phyloP scores from a whole-genome alignment of 768 basidiomycete genomes.

The Mycena floridula region DNA sequence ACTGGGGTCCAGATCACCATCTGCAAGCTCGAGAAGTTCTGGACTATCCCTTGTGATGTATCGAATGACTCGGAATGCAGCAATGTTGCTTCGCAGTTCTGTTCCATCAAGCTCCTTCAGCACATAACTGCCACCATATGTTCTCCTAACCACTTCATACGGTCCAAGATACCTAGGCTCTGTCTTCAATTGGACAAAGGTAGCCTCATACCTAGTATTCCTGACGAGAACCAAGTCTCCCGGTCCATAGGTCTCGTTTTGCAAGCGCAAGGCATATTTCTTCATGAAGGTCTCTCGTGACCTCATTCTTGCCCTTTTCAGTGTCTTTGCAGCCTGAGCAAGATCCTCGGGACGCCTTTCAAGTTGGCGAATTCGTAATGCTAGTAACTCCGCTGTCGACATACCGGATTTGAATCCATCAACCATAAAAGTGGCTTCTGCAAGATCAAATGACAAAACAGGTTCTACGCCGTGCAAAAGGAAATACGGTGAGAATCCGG shows the following conservation, averaged over 20 bases:
- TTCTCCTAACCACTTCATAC: conserved; percentile 9
- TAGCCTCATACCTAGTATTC: conserved; percentile 13
- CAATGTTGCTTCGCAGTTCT: not conserved
- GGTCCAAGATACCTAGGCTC: conserved; percentile 16
- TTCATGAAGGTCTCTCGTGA: conserved; percentile 18
- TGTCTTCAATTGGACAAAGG: conserved; percentile 14
- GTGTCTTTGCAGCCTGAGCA: conserved; percentile 6
- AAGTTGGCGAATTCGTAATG: conserved; percentile 17
- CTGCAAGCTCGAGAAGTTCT: too few species aligned
- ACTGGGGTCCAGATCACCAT: too few species aligned
- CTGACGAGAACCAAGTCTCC: conserved; percentile 8
- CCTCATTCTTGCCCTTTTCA: conserved; percentile 12
- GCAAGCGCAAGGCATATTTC: conserved; percentile 3
- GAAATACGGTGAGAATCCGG: conserved; percentile 17
- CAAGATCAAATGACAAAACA: conserved; percentile 23
- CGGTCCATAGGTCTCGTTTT: not conserved
- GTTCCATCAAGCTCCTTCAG: conserved; percentile 3
- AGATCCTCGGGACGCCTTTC: conserved; percentile 15
- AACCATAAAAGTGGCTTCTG: conserved; percentile 24
- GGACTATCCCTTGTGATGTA: too few species aligned
- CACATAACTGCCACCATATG: conserved; percentile 1
- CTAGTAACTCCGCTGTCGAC: conserved; percentile 12
- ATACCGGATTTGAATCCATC: conserved; percentile 10
- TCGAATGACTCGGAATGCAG: conserved; percentile 1
- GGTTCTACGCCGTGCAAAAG: conserved; percentile 23